Base-by-base conservation (phyloP, 495 filamentous ascomycete genomes). In the Terfezia boudieri region DNA sequence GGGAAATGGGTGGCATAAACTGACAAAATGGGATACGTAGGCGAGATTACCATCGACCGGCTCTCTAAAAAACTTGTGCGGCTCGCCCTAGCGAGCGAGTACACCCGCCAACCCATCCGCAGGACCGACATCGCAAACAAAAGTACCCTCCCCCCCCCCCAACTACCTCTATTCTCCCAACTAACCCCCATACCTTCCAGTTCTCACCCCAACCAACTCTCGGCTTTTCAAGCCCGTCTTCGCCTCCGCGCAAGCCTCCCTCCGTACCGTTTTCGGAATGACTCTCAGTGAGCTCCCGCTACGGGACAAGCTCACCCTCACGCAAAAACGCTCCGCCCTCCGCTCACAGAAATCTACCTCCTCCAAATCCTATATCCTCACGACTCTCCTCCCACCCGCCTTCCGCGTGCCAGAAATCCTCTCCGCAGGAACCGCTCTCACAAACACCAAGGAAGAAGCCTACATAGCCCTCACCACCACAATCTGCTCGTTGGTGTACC, bases 1-100 rank as follows among this genome's bases (percentile, higher is more conserved):
- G 50, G 53, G 20, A n/a, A 55, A 50, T 22, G 32, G 46, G 26
- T 32, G 20, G 17, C 50, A 41, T 41, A 52, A 22, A 52, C 50
- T 20, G 38, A 32, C 36, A n/a, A 41, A 50, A 14, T 14, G 41
- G 41, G 50, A 35, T 49, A 16, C 26, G 10, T 36, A 63, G 61
- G 53, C 5, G 56, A 56, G 36, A 67, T 65, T 26, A 76, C 68
- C 59, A 69, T 71, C 7, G 76, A 82, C 52, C 78, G 83, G 57
- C 71, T 89, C 60, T 78, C 86, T 36, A 95, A 94, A 68, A 94
- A 87, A 59, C 69, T 98, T 50, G 81, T 96, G 17, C 80, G 90
- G n/a, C 76, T 94, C 48, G 90, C 86, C 2, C 66, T 96, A 7
- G 77, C 88, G 3, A 86, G 84, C 69, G 90, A 95, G 65, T 92